Base-by-base conservation (phyloP, 192 early-diverging fungal genomes). In the Ambispora gerdemannii region DNA sequence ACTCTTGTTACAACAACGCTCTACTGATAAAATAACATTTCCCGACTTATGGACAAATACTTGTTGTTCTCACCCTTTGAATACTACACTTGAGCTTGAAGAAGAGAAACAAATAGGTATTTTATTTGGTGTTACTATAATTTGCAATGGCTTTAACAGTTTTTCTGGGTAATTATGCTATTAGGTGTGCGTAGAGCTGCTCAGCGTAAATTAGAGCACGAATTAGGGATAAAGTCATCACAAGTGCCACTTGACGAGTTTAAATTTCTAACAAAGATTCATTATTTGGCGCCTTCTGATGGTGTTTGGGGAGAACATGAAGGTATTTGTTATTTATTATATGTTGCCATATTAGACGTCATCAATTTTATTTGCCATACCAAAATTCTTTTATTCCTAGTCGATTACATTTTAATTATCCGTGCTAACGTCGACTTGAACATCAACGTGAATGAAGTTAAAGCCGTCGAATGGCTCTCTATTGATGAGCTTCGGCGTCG, bases 221-320 rank as follows among this genome's bases (percentile, higher is more conserved):
- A 98, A 75, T 84, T 98, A 58, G 97, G 97, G 31, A 97, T 98
- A 61, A 79, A 78, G 63, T 78, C 82, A 7, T 72, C 83, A 61
- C 85, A 95, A 74, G 89, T 97, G 10, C 90, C 90, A 2, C 59
- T 95, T 74, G 93, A 96, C 19, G 70, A 88, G 36, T 89, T 98
- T 74, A 71, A 90, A 68, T 98, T 90, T 77, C 81, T 98, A 75
- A 98, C 97, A 17, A 84, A 92, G 47, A 96, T 98, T 59, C 97
- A 98, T 72, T 98, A 98, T 77, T 67, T 95, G 71, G 95, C 97
- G 24, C 91, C 93, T n/a, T 93, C 90, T 22, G 93, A 98, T 69
- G 94, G 93, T 24, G 67, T 91, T 66, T 98, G 97, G 97, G 97
- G 97, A n/a, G 97, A 98, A 79, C 97, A 98, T 76, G 97, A 98